Conservation (phyloP, 2,329 filamentous ascomycete species). For the Calycina marina region DNA sequence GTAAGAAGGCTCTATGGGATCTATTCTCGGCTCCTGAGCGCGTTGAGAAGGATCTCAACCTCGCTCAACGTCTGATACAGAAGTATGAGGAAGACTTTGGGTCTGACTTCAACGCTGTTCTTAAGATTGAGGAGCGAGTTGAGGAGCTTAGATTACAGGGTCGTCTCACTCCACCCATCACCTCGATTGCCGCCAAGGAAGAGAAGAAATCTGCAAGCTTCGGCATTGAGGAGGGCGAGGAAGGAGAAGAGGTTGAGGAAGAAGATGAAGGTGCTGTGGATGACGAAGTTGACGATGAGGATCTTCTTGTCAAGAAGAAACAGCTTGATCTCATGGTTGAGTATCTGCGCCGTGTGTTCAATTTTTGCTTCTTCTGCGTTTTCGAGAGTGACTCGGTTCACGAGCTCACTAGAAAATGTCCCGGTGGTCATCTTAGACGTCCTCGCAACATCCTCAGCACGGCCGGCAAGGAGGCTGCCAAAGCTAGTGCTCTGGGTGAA, state of each 20-base stretch:
- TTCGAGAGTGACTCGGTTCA: conserved; percentile 97
- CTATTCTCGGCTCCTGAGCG: conserved; percentile 89
- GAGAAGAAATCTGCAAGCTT: conserved; percentile 41
- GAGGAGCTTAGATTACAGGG: conserved; percentile 67
- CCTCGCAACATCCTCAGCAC: conserved; percentile 75
- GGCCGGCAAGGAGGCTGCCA: conserved; percentile 70
- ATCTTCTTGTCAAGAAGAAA: conserved; percentile 86
- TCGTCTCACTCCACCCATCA: conserved; percentile 53
- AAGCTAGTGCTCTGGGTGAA: conserved; percentile 69
- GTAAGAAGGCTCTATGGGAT: conserved; percentile 95
- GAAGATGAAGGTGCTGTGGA: conserved; percentile 48
- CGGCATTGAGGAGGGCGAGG: conserved; percentile 47
- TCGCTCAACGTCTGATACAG: conserved; percentile 67
- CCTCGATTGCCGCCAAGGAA: conserved; percentile 41
- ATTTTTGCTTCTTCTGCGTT: conserved; percentile 99
- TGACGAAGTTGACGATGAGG: conserved; percentile 80
- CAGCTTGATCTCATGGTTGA: conserved; percentile 91
- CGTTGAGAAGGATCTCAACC: conserved; percentile 74
- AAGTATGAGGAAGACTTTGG: conserved; percentile 80
- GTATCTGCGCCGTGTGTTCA: conserved; percentile 91
- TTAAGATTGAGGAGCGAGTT: conserved; percentile 75
- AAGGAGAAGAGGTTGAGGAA: conserved; percentile 60
- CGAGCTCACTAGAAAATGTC: conserved; percentile 88
- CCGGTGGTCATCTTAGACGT: conserved; percentile 88
- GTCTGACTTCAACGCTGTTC: conserved; percentile 58